Conservation (phyloP, 1,139 yeast species). For the Yamadazyma atlantica region DNA sequence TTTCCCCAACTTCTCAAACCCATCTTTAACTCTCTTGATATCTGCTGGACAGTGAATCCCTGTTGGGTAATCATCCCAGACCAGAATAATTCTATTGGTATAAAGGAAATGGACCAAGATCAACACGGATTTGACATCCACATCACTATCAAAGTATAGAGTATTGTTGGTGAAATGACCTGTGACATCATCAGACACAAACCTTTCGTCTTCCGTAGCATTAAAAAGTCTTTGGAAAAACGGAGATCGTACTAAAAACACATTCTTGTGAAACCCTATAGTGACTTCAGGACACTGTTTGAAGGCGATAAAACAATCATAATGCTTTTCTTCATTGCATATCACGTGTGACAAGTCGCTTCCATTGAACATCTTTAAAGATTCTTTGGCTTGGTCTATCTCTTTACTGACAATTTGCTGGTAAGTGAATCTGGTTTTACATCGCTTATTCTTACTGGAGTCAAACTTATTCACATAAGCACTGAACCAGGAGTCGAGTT, state of each 20-base stretch:
- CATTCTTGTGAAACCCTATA: constrained; percentile 32
- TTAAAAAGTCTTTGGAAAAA: constrained; percentile 24
- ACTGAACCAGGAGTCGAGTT: constrained; percentile 19
- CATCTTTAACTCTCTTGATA: constrained; percentile 19
- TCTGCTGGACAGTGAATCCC: constrained; percentile 20
- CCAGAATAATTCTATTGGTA: constrained; percentile 24
- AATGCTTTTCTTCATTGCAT: constrained; percentile 15
- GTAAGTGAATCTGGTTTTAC: constrained; percentile 17
- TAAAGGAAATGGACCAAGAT: constrained; percentile 36
- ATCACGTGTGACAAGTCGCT: not conserved
- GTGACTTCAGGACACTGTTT: constrained; percentile 15
- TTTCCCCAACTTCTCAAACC: constrained; percentile 20
- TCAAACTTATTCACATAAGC: constrained; percentile 19
- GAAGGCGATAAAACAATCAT: constrained; percentile 17
- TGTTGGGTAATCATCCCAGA: constrained; percentile 26
- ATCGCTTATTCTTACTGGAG: constrained; percentile 15
- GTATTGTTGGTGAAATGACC: constrained; percentile 21
- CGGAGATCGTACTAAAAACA: constrained; percentile 29
- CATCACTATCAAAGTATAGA: constrained; percentile 17
- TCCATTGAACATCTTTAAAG: constrained; percentile 4
- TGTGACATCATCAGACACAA: constrained; percentile 19
- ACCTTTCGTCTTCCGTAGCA: constrained; percentile 16
- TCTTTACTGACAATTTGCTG: constrained; percentile 15
- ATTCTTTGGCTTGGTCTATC: constrained; percentile 7
- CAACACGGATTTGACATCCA: constrained; percentile 28